These are phyloP conservation scores for Hypoxylon sp. DNA, from an alignment of 2,329 filamentous ascomycete species.

Conservation along the genomic window DNA sequence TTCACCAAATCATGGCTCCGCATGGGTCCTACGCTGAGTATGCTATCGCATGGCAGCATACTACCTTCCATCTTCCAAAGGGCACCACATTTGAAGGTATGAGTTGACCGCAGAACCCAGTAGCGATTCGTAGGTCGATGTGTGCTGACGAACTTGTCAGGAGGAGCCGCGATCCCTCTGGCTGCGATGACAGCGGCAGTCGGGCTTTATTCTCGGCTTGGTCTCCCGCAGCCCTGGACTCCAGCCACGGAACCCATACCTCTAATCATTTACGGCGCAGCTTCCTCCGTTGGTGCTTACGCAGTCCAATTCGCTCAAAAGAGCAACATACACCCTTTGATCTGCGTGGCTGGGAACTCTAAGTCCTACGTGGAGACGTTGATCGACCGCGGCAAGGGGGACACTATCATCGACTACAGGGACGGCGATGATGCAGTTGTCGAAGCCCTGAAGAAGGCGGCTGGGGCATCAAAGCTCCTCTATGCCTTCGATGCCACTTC, in stretches of 20 bases:
- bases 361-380: constrained; percentile 63
- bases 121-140: neutral
- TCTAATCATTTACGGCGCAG: constrained; percentile 66
- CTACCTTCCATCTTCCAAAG: constrained; percentile 67
- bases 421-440: constrained; percentile 65
- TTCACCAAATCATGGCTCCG: constrained; percentile 63
- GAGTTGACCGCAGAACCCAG: constrained; percentile 1
- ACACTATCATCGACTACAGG: constrained; percentile 72
- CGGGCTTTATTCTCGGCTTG: constrained; percentile 61
- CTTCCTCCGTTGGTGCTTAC: constrained; percentile 69
- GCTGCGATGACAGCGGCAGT: constrained; percentile 67
- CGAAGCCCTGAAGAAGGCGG: constrained; percentile 56
- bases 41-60: constrained; percentile 66
- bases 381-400: constrained; percentile 66
- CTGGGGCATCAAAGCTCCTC: constrained; percentile 55
- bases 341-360: constrained; percentile 69
- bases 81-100: constrained; percentile 63
- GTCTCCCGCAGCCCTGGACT: constrained; percentile 63
- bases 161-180: constrained; percentile 68
- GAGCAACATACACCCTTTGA: constrained; percentile 71
- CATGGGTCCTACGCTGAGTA: constrained; percentile 72
- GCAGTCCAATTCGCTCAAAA: constrained; percentile 66
- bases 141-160: constrained; percentile 46
- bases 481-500: constrained; percentile 70
- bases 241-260: constrained; percentile 52